Conservation (phyloP, 805 yeast genomes). For the Nakazawaea ambrosiae region DNA sequence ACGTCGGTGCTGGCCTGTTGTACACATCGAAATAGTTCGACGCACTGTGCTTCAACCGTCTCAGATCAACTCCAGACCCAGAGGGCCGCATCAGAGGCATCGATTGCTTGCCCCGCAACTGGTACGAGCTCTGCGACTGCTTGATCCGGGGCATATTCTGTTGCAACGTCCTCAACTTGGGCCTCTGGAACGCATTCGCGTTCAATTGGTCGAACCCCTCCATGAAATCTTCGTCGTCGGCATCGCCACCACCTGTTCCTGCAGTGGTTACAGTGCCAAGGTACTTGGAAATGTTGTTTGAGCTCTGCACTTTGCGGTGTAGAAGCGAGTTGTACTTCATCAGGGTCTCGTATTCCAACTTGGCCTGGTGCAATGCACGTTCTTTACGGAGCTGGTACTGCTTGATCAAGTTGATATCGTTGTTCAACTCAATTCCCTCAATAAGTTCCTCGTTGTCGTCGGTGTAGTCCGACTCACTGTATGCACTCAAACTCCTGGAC, state of each 20-base stretch:
- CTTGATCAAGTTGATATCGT: conserved; percentile 8
- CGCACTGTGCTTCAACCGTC: conserved; percentile 6
- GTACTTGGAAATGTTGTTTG: background rate
- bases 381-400: conserved; percentile 8
- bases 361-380: conserved; percentile 8
- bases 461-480: conserved; percentile 9
- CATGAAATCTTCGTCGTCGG: conserved; percentile 8
- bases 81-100: conserved; percentile 3
- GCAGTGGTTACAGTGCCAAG: background rate
- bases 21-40: conserved; percentile 8
- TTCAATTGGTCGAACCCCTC: conserved; percentile 9
- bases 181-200: background rate
- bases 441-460: conserved; percentile 8
- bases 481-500: background rate
- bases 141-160: background rate
- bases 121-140: background rate
- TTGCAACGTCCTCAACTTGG: background rate
- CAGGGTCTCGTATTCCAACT: conserved; percentile 10
- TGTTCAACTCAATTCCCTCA: conserved; percentile 11
- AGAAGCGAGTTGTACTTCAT: conserved; percentile 7
- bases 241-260: background rate
- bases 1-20: background rate
- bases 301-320: conserved; percentile 5
- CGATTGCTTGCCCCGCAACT: conserved; percentile 4
- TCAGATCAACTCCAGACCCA: background rate